Evolutionary conservation across 371 early-diverging fungal species (phyloP).

Genomic region (Lichtheimia ramosa): DNA sequence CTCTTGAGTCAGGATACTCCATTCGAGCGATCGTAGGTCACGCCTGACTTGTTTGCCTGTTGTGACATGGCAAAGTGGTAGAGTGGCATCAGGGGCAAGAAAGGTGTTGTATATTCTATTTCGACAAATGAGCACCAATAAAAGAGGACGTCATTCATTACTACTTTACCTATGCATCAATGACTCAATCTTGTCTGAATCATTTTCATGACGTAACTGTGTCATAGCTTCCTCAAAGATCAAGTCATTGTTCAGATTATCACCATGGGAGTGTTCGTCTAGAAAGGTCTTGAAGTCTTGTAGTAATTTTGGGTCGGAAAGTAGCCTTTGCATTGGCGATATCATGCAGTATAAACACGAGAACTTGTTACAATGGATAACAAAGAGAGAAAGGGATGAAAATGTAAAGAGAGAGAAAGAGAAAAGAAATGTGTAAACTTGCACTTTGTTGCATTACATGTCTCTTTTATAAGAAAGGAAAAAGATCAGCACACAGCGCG

Average conservation of each 20-base stretch:
- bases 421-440: too few relatives aligned
- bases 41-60: slow-evolving; percentile 22
- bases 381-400: not conserved
- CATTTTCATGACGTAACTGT: slow-evolving; percentile 30
- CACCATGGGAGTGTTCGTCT: slow-evolving; percentile 16
- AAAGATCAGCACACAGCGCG: too few relatives aligned
- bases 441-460: too few relatives aligned
- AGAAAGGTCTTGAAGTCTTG: slow-evolving; percentile 29
- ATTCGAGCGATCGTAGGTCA: slow-evolving; percentile 23
- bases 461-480: too few relatives aligned
- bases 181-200: slow-evolving; percentile 22
- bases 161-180: slow-evolving; percentile 28
- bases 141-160: too few relatives aligned
- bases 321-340: slow-evolving; percentile 14
- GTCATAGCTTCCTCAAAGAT: slow-evolving; percentile 43
- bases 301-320: slow-evolving; percentile 31
- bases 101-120: slow-evolving; percentile 44
- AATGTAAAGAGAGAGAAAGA: too few relatives aligned
- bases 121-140: not conserved
- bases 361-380: too few relatives aligned
- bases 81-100: slow-evolving; percentile 24
- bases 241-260: slow-evolving; percentile 16
- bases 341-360: too few relatives aligned
- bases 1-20: slow-evolving; percentile 21
- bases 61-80: slow-evolving; percentile 25